Base-by-base conservation (phyloP, 2,329 filamentous ascomycete species). In the Plectosphaerella plurivora region DNA sequence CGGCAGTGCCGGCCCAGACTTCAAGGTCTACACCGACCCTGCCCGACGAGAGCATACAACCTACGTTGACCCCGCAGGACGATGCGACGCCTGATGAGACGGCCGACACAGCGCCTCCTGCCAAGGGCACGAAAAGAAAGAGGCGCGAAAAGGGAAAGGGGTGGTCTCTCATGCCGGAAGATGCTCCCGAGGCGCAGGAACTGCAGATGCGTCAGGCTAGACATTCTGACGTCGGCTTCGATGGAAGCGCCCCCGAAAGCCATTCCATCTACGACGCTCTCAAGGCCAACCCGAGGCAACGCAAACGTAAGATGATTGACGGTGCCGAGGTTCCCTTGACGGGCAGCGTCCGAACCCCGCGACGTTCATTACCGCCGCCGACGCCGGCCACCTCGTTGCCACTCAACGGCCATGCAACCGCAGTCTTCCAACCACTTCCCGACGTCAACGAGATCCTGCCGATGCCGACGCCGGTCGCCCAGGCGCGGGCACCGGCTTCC, bases 261-360 rank as follows among this genome's bases (percentile, higher is more conserved):
- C 37, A 49, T 37, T 79, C 79, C 4, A 81, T 82, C n/a, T 63
- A 75, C 4, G 69, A 72, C 9, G 74, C 76, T 2, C 77, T 82
- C 53, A 82, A 82, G 60, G 66, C 67, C 10, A 73, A 76, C 39
- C 71, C 71, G 6, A 71, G 76, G 20, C 66, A 71, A 39, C 69
- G 77, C 53, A 79, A 75, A 60, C 70, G 72, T 14, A 79, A 78
- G 59, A 69, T 65, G 57, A 71, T 76, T 50, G 64, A 72, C 22
- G 74, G 73, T 9, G 70, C 61, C 6, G 65, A 66, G 50, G 54
- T 60, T 1, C 42, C 46, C 10, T 25, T 52, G 18, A 47, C 46
- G 1, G 51, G 51, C 28, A 8, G 11, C 28, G 28, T 3, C 7
- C 28, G 7, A 3, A 49, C 39, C 37, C 33, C 42, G 9, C 57